A percentile compares a stretch with the other conserved stretches of the same genome.
These are phyloP conservation scores for Paecilomyces formosus DNA, from an alignment of 2,329 filamentous ascomycete species.

Conservation along the genomic window DNA sequence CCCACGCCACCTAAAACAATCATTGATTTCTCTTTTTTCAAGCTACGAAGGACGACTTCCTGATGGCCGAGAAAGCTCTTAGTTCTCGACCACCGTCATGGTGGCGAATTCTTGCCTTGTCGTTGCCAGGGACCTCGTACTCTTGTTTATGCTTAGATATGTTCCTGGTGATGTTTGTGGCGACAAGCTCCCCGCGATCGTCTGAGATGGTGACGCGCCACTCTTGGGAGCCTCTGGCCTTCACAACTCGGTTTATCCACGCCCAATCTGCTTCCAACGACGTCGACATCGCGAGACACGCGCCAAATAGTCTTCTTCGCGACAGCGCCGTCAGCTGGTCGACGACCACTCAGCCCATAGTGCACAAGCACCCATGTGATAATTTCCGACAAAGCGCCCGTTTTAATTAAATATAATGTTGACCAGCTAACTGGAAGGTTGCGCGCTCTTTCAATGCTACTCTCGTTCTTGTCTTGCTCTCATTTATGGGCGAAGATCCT, in stretches of 20 bases:
- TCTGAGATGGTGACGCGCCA: neutral
- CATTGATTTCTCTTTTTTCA: neutral
- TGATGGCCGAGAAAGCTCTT: neutral
- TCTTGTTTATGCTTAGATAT: neutral
- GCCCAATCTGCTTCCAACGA: neutral
- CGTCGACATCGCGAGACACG: neutral
- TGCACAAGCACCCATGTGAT: neutral
- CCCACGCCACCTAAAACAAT: neutral
- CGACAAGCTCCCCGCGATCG: neutral
- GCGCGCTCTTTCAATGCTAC: neutral
- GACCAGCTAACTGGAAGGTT: neutral
- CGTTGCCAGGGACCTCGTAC: neutral
- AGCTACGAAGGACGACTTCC: neutral
- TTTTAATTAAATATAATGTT: neutral
- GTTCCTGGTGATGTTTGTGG: neutral
- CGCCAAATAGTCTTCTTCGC: neutral
- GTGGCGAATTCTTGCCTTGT: neutral
- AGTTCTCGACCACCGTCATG: neutral
- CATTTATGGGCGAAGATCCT: neutral
- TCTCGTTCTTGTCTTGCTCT: neutral
- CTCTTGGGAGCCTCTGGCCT: neutral
- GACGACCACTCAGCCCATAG: neutral
- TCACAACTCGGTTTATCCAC: neutral
- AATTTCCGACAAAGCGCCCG: neutral
- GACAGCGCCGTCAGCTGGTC: neutral